Evolutionary conservation across 192 early-diverging fungal species (phyloP).

Genomic region (Rhizophagus sp.): DNA sequence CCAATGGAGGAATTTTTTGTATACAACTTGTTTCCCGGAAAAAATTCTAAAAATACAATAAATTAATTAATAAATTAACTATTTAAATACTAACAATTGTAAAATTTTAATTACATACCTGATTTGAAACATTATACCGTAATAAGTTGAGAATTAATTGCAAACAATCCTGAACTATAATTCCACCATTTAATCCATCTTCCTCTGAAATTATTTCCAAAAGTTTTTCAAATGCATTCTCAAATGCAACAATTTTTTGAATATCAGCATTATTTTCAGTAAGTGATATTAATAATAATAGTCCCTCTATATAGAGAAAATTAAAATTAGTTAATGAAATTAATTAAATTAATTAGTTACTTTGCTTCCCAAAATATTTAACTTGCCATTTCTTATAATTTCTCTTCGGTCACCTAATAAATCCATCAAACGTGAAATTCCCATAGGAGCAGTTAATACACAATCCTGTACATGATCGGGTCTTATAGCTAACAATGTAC

Average conservation of each 20-base stretch:
- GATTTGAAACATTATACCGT: slow-evolving; percentile 96
- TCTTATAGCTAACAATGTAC: slow-evolving; percentile 66
- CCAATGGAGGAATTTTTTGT: slow-evolving; percentile 79
- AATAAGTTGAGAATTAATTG: slow-evolving; percentile 91
- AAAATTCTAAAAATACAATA: slow-evolving; percentile 63
- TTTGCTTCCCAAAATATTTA: background rate
- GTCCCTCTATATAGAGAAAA: slow-evolving; percentile 68
- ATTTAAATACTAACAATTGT: background rate
- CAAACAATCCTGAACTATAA: slow-evolving; percentile 96
- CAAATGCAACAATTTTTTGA: slow-evolving; percentile 99
- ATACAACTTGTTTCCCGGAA: slow-evolving; percentile 97
- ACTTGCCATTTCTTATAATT: slow-evolving; percentile 89
- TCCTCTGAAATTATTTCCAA: slow-evolving; percentile 88
- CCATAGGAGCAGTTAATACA: slow-evolving; percentile 84
- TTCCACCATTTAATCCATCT: slow-evolving; percentile 88
- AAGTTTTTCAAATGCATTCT: slow-evolving; percentile 94
- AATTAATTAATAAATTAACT: background rate
- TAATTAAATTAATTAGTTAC: background rate
- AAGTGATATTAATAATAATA: slow-evolving; percentile 87
- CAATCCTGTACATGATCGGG: slow-evolving; percentile 73
- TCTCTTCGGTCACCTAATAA: slow-evolving; percentile 91
- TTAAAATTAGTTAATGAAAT: background rate
- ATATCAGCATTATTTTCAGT: slow-evolving; percentile 94
- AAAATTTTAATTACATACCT: slow-evolving; percentile 52
- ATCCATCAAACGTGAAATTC: slow-evolving; percentile 87